Evolutionary conservation across 2,329 filamentous ascomycete genomes (phyloP), one percentile per base, ranked within the genome.

Genomic region (Zymoseptoria passerinii): DNA sequence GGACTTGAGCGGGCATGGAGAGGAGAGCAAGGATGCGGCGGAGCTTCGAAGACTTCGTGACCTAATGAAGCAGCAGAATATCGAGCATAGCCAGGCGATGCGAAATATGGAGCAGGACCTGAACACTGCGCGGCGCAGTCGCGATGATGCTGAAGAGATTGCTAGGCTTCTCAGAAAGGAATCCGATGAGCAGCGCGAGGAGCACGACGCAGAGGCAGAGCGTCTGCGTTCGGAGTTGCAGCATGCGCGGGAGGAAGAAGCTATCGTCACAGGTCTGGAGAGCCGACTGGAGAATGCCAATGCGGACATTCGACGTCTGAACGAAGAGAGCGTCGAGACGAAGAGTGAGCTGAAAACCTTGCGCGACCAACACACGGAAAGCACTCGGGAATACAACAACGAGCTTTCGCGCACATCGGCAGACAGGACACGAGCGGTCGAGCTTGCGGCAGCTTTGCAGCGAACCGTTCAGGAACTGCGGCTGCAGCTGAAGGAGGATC

Each of bases 401-500:
- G 64, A 68, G 51, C 55, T 60, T 8, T 48, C 55, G 8, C 60
- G 59, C 18, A 35, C 59, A 7, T 57, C 57, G 13, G 51, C 52
- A 4, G 67, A 69, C 28, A 63, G 62, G 9, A 58, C 55, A 18
- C 59, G 63, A 19, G 63, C 65, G 10, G 62, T 66, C 3, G 61
- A 66, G 28, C 54, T 65, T 3, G 63, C 63, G 2, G 61, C 64
- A 28, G 55, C 52, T 1, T 53, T 65, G 20, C 65, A 66, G 49
- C 56, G 61, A 28, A 62, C 67, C 20, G 51, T 68, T 48, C 63
- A 64, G 53, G 66, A 66, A 10, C 56, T 68, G 18, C 63, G 62
- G 29, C 61, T 63, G 48, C 63, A 69, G 29, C 55, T 68, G 18
- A 56, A 56, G 7, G 63, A 66, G 23, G 59, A 65, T 40, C 61